Evolutionary conservation across 257 asterid species (phyloP).

Genomic region (Jacaranda copaia): DNA sequence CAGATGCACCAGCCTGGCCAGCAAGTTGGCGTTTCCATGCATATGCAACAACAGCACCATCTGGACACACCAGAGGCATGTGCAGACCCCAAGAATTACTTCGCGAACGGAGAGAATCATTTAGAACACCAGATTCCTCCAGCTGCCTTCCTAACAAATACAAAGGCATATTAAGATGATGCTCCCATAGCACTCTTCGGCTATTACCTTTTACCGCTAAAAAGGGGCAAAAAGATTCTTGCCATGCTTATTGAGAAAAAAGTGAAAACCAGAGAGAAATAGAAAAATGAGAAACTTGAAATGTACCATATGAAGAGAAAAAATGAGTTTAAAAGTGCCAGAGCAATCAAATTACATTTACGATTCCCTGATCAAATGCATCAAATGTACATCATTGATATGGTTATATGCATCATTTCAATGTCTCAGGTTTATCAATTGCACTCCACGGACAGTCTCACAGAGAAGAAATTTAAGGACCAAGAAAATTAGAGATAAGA

Average conservation of each 20-base stretch:
- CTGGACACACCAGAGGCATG: conserved; percentile 98
- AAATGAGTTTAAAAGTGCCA: not conserved
- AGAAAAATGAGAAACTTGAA: not conserved
- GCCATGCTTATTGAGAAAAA: conserved; percentile 6
- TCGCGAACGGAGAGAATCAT: conserved; percentile 83
- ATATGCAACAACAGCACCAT: conserved; percentile 98
- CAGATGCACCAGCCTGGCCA: conserved; percentile 99
- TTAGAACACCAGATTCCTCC: conserved; percentile 93
- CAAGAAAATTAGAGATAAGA: conserved; percentile 2
- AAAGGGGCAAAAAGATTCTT: not conserved
- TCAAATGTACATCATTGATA: not conserved
- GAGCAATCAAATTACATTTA: not conserved
- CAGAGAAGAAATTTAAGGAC: not conserved
- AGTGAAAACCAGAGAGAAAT: not conserved
- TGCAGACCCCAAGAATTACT: conserved; percentile 99
- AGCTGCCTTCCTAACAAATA: conserved; percentile 75
- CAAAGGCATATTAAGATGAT: conserved; percentile 19
- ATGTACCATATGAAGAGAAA: not conserved
- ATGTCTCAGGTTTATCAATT: not conserved
- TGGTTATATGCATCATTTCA: not conserved
- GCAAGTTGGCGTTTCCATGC: conserved; percentile 99
- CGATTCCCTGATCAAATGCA: conserved; percentile 17
- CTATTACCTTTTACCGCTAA: conserved; percentile 11
- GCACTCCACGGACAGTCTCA: not conserved
- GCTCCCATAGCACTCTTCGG: not conserved